A percentile compares a stretch with the other conserved stretches of the same genome.
These are phyloP conservation scores for Volutella citrinella DNA, from an alignment of 2,329 filamentous ascomycete genomes.

Conservation along the genomic window DNA sequence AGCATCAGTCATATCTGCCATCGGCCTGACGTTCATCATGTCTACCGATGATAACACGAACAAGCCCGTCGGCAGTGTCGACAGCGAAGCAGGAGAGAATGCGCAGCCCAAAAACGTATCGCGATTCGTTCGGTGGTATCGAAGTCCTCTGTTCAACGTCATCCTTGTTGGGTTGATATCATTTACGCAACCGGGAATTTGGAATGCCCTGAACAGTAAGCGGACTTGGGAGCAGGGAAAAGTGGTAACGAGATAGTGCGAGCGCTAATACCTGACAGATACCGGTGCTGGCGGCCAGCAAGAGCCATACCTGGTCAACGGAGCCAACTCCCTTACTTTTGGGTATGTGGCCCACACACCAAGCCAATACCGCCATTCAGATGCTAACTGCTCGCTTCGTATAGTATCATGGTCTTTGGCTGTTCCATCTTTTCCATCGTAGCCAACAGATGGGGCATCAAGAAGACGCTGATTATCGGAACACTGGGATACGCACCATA, in stretches of 20 bases:
- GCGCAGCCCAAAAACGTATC: too few species aligned
- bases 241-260: too few species aligned
- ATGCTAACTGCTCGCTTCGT: too few species aligned
- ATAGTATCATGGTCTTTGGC: conserved; percentile 42
- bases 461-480: conserved; percentile 43
- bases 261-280: too few species aligned
- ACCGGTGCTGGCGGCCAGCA: conserved; percentile 53
- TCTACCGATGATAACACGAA: too few species aligned
- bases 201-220: conserved; percentile 52
- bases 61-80: too few species aligned
- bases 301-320: conserved; percentile 41
- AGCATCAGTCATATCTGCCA: too few species aligned
- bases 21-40: too few species aligned
- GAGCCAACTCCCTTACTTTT: conserved; percentile 23
- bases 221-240: too few species aligned
- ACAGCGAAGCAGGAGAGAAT: too few species aligned
- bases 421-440: conserved; percentile 40
- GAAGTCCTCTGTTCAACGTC: conserved; percentile 45
- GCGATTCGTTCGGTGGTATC: conserved; percentile 21
- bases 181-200: conserved; percentile 49
- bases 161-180: conserved; percentile 50
- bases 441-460: conserved; percentile 47
- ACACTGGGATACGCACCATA: conserved; percentile 49
- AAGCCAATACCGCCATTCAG: too few species aligned
- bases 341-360: too few species aligned